Percentiles rank a stretch among this genome's conserved stretches.
Evolutionary conservation across 441 rosid species (phyloP).

Genomic region (Cnidoscolus chayamansa): DNA sequence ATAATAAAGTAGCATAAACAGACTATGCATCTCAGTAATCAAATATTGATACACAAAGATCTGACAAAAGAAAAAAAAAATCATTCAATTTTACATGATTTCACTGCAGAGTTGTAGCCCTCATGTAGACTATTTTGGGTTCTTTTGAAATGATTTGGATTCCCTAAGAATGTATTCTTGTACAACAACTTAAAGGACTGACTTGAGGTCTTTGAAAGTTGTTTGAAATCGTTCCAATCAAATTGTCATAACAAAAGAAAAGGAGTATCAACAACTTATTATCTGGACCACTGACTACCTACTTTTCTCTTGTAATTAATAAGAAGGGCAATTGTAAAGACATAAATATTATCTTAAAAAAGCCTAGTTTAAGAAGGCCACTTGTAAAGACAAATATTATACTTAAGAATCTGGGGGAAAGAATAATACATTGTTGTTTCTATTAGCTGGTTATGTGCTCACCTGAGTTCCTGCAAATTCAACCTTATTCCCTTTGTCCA

Average conservation of each 20-base stretch:
- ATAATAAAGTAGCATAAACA: not conserved
- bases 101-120: not conserved
- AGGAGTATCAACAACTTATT: not conserved
- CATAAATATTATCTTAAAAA: not conserved
- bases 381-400: not conserved
- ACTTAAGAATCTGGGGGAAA: not conserved
- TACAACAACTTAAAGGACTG: not conserved
- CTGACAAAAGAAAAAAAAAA: not conserved
- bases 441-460: conserved; percentile 19
- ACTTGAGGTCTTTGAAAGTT: not conserved
- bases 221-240: not conserved
- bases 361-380: not conserved
- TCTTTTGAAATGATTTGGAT: not conserved
- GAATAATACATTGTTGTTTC: not conserved
- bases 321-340: not conserved
- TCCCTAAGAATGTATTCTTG: not conserved
- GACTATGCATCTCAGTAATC: not conserved
- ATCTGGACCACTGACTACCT: not conserved
- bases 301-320: not conserved
- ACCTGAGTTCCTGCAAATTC: conserved; percentile 87
- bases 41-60: not conserved
- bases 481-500: conserved; percentile 78
- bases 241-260: not conserved
- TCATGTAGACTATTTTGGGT: not conserved
- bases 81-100: not conserved